A percentile compares a stretch with the other conserved stretches of the same genome.
phyloP scores from a whole-genome alignment of 495 filamentous ascomycete genomes.

The Poronia punctata region DNA sequence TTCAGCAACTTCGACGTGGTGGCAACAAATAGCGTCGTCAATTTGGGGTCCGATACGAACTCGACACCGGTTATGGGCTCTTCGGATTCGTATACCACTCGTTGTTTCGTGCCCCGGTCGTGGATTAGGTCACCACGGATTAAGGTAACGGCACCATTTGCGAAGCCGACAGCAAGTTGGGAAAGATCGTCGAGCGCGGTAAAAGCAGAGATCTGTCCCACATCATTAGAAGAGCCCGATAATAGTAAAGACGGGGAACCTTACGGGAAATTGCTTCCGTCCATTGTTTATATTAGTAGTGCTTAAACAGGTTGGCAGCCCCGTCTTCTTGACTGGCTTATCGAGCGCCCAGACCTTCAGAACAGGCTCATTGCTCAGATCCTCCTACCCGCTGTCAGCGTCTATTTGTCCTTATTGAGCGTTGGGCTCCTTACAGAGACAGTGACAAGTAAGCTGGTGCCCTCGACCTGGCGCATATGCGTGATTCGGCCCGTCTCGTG shows the following conservation, averaged over 20 bases:
- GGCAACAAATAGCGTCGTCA: slow-evolving; percentile 80
- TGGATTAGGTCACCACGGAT: slow-evolving; percentile 92
- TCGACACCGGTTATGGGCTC: slow-evolving; percentile 92
- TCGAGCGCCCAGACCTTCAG: slow-evolving; percentile 96
- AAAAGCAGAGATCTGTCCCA: slow-evolving; percentile 77
- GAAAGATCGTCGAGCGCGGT: slow-evolving; percentile 77
- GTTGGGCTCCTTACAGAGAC: slow-evolving; percentile 45
- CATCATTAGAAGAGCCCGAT: slow-evolving; percentile 4
- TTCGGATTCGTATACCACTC: slow-evolving; percentile 93
- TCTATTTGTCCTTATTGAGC: not conserved
- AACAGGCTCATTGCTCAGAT: slow-evolving; percentile 75
- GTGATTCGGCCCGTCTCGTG: slow-evolving; percentile 73
- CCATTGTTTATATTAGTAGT: slow-evolving; percentile 83
- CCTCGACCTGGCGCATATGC: slow-evolving; percentile 91
- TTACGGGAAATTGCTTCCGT: slow-evolving; percentile 82
- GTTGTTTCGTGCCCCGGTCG: slow-evolving; percentile 90
- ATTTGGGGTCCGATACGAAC: slow-evolving; percentile 54
- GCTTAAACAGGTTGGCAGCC: slow-evolving; percentile 76
- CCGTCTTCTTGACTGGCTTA: slow-evolving; percentile 89
- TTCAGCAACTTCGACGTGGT: slow-evolving; percentile 87
- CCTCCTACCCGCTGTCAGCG: slow-evolving; percentile 46
- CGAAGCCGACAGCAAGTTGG: slow-evolving; percentile 91
- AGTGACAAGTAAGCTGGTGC: slow-evolving; percentile 79
- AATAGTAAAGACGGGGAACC: slow-evolving; percentile 10
- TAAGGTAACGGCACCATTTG: slow-evolving; percentile 88